These are phyloP conservation scores for Fagopyrum tataricum DNA, from an alignment of 148 eudicot genomes.

Conservation along the genomic window DNA sequence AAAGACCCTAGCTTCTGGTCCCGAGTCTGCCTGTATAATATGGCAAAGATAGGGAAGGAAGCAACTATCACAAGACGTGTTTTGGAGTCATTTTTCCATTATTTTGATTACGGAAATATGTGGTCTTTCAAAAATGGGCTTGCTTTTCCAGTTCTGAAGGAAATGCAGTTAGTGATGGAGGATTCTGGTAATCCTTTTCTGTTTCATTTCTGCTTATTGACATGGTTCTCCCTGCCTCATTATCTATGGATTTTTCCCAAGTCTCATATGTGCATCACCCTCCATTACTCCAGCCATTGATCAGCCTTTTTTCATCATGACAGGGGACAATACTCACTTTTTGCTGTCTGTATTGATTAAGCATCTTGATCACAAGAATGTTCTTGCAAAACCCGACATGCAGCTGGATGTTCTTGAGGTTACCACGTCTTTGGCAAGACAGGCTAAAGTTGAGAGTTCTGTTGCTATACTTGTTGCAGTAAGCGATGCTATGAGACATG, in stretches of 20 bases:
- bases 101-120: constrained; percentile 61
- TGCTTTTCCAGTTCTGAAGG: constrained; percentile 77
- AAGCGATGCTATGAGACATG: constrained; percentile 81
- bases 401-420: constrained; percentile 78
- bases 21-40: constrained; percentile 74
- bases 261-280: not conserved
- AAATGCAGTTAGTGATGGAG: constrained; percentile 79
- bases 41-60: constrained; percentile 76
- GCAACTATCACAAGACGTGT: constrained; percentile 87
- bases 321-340: constrained; percentile 81
- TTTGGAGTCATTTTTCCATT: constrained; percentile 78
- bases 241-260: not conserved
- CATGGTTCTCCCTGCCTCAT: not conserved
- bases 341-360: constrained; percentile 72
- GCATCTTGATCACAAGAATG: constrained; percentile 93
- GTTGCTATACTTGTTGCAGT: constrained; percentile 74
- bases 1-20: constrained; percentile 87
- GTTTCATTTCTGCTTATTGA: not conserved
- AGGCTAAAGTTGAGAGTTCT: constrained; percentile 56
- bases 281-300: not conserved
- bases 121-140: constrained; percentile 66
- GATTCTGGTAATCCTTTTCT: constrained; percentile 42
- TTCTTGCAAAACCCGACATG: constrained; percentile 68
- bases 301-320: not conserved
- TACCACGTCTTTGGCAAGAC: constrained; percentile 60